Percentiles rank a stretch among this genome's conserved stretches.
Conservation (phyloP, 805 yeast species). For the Starmerella stellata region DNA sequence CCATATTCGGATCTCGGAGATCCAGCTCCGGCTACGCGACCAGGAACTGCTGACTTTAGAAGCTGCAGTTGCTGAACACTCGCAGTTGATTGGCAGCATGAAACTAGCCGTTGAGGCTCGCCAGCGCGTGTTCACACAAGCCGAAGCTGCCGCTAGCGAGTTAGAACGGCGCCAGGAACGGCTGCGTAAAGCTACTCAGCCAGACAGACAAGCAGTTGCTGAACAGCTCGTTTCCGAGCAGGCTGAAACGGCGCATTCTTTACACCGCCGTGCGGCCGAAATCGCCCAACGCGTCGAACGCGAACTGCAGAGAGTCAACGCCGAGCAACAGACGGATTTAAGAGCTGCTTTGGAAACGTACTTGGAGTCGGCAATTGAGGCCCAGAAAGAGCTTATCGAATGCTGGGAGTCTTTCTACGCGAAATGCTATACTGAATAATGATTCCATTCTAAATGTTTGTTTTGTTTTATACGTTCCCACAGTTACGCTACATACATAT, state of each 20-base stretch:
- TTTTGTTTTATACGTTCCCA: too few relatives aligned
- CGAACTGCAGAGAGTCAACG: conserved; percentile 53
- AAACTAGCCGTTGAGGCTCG: conserved; percentile 59
- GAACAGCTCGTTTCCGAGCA: conserved; percentile 42
- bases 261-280: conserved; percentile 42
- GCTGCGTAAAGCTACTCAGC: conserved; percentile 31
- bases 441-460: too few relatives aligned
- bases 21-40: conserved; percentile 56
- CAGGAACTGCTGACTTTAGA: conserved; percentile 80
- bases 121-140: conserved; percentile 33
- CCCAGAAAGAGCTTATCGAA: conserved; percentile 62
- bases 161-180: conserved; percentile 34
- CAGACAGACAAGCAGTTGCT: conserved; percentile 42
- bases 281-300: conserved; percentile 47
- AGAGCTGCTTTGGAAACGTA: conserved; percentile 78
- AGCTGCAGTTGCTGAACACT: conserved; percentile 71
- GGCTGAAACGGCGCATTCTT: conserved; percentile 35
- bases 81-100: conserved; percentile 57
- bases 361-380: conserved; percentile 75
- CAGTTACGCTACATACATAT: too few relatives aligned
- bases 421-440: conserved; percentile 7
- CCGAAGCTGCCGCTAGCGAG: conserved; percentile 32
- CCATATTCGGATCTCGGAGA: conserved; percentile 51
- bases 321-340: conserved; percentile 63
- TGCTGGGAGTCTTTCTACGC: conserved; percentile 41